phyloP scores from a whole-genome alignment of 116 monocot genomes.

The Iris pallida region DNA sequence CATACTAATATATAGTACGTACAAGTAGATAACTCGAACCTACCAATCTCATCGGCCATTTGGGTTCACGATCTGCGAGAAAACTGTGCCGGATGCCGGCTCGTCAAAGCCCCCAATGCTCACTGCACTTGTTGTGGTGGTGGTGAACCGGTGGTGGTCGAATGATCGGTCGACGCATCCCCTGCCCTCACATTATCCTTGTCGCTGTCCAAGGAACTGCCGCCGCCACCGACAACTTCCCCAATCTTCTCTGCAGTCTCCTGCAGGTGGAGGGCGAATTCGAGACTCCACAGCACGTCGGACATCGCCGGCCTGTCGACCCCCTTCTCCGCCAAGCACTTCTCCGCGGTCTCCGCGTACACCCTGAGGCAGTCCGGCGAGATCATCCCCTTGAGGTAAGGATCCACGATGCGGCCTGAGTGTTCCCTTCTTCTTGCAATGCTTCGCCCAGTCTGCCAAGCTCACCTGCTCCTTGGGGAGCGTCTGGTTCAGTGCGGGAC shows the following conservation, averaged over 20 bases:
- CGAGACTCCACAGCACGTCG: conserved; percentile 84
- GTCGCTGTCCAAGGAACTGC: neutral
- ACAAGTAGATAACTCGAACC: too few relatives aligned
- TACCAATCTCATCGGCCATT: conserved; percentile 33
- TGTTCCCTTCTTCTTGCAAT: conserved; percentile 29
- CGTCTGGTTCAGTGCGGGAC: conserved; percentile 65
- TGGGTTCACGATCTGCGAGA: conserved; percentile 56
- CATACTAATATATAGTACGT: too few relatives aligned
- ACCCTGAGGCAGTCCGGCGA: conserved; percentile 56
- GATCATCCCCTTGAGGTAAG: conserved; percentile 46
- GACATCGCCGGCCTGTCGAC: conserved; percentile 73
- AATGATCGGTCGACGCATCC: neutral
- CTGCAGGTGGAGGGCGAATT: conserved; percentile 73
- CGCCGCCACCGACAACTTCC: neutral
- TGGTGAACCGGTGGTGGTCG: neutral
- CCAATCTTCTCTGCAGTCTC: conserved; percentile 27
- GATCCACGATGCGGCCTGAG: conserved; percentile 59
- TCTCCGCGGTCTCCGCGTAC: conserved; percentile 64
- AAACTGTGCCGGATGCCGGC: conserved; percentile 19
- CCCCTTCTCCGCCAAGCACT: conserved; percentile 61
- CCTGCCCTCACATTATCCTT: neutral
- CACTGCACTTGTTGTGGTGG: too few relatives aligned
- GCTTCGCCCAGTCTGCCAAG: conserved; percentile 67
- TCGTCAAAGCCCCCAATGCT: conserved; percentile 17
- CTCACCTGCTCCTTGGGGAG: conserved; percentile 73